A percentile compares a stretch with the other conserved stretches of the same genome.
These are phyloP conservation scores for Salix brachista DNA, from an alignment of 345 rosid species.

Conservation along the genomic window DNA sequence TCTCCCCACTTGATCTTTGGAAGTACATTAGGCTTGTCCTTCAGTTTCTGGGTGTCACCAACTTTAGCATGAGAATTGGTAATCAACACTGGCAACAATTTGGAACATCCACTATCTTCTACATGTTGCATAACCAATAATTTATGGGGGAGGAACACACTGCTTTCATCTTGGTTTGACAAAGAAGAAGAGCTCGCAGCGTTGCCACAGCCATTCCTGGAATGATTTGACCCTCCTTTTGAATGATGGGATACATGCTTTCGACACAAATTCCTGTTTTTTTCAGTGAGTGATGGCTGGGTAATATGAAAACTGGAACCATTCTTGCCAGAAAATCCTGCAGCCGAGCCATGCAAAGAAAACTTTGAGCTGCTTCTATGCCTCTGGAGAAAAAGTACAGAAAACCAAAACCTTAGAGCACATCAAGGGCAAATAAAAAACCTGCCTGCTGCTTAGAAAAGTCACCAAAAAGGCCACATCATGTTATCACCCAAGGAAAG, in stretches of 20 bases:
- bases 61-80: conserved; percentile 19
- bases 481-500: background rate
- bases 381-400: conserved; percentile 31
- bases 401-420: conserved; percentile 6
- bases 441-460: background rate
- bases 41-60: conserved; percentile 17
- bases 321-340: conserved; percentile 44
- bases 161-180: conserved; percentile 24
- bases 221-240: conserved; percentile 21
- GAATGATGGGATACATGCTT: conserved; percentile 26
- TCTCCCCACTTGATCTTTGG: conserved; percentile 60
- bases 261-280: conserved; percentile 22
- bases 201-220: conserved; percentile 11
- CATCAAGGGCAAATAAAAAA: background rate
- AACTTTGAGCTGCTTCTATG: conserved; percentile 50
- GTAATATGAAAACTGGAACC: conserved; percentile 24
- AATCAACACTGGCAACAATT: conserved; percentile 12
- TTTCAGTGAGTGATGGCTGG: conserved; percentile 26
- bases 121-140: conserved; percentile 24
- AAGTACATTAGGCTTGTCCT: conserved; percentile 24
- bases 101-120: conserved; percentile 23
- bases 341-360: conserved; percentile 44
- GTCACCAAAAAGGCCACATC: background rate
- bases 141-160: conserved; percentile 10
- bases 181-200: conserved; percentile 21